Conservation (phyloP, 2,329 filamentous ascomycete genomes). For the Colletotrichum paranaense region DNA sequence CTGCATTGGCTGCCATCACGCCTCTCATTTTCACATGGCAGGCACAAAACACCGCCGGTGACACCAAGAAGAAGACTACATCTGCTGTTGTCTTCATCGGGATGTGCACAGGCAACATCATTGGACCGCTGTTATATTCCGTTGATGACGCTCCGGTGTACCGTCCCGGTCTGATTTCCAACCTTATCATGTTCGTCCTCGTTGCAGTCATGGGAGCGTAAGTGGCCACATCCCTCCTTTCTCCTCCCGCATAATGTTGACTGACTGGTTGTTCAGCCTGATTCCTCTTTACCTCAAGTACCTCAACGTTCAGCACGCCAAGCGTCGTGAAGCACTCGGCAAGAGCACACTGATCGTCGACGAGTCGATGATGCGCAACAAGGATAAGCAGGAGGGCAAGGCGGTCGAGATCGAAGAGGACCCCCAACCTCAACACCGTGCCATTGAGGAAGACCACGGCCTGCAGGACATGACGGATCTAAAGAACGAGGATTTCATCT, state of each 20-base stretch:
- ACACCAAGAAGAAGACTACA: slow-evolving; percentile 76
- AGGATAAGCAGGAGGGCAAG: slow-evolving; percentile 25
- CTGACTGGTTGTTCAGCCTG: background rate
- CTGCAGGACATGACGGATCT: slow-evolving; percentile 65
- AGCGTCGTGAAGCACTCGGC: slow-evolving; percentile 64
- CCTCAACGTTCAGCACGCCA: slow-evolving; percentile 66
- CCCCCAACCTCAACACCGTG: slow-evolving; percentile 26
- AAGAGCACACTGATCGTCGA: slow-evolving; percentile 51
- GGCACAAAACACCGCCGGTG: slow-evolving; percentile 72
- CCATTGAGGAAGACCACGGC: slow-evolving; percentile 54
- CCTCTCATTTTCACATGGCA: slow-evolving; percentile 72
- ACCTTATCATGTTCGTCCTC: slow-evolving; percentile 69
- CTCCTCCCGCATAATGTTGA: background rate
- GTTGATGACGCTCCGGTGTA: slow-evolving; percentile 68
- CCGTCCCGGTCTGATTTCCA: slow-evolving; percentile 66
- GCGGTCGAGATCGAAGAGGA: slow-evolving; percentile 42
- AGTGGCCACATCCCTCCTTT: background rate
- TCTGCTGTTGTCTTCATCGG: slow-evolving; percentile 74
- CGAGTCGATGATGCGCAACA: slow-evolving; percentile 33
- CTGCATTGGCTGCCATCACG: slow-evolving; percentile 47
- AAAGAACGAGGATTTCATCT: slow-evolving; percentile 72
- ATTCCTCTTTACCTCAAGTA: slow-evolving; percentile 60
- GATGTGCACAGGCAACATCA: slow-evolving; percentile 73
- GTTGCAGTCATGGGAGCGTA: slow-evolving; percentile 60
- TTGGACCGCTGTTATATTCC: slow-evolving; percentile 74